A percentile compares a stretch with the other conserved stretches of the same genome.
Conservation (phyloP, 2,329 filamentous ascomycete species). For the Ceratocystis colombiana region DNA sequence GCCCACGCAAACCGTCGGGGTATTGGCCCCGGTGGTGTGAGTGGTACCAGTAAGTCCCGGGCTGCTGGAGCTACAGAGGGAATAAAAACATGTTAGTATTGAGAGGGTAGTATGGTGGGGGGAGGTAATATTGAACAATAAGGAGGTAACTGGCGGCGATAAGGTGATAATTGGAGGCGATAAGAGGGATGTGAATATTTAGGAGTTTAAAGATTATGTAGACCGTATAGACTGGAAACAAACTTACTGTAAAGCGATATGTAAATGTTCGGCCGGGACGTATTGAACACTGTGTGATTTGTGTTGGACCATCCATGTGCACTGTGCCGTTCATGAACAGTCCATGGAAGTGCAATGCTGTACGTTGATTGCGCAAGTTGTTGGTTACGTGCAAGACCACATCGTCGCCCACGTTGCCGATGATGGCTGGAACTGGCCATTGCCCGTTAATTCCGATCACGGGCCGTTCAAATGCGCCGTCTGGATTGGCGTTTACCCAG, state of each 20-base stretch:
- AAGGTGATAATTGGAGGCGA: no score
- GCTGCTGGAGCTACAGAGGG: conserved; percentile 38
- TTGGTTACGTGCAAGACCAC: conserved; percentile 51
- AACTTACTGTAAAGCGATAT: conserved; percentile 56
- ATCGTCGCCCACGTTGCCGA: conserved; percentile 52
- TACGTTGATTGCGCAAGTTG: conserved; percentile 50
- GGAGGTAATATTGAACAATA: background rate
- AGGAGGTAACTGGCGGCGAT: no score
- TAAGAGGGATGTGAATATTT: no score
- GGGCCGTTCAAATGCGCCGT: conserved; percentile 53
- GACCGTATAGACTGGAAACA: no score
- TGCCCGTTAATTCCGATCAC: conserved; percentile 66
- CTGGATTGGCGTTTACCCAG: conserved; percentile 64
- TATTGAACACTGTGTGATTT: conserved; percentile 59
- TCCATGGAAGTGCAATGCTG: conserved; percentile 61
- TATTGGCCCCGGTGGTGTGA: conserved; percentile 59
- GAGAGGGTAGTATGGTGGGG: background rate
- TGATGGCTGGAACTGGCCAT: conserved; percentile 62
- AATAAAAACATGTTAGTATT: background rate
- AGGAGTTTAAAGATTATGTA: no score
- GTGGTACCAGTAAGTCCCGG: conserved; percentile 73
- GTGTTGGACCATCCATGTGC: conserved; percentile 60
- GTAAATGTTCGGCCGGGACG: conserved; percentile 53
- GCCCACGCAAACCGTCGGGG: conserved; percentile 56
- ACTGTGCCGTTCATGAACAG: conserved; percentile 57